Base-by-base conservation (phyloP, 805 yeast species). In the Saccharomycopsis lassenensis region DNA sequence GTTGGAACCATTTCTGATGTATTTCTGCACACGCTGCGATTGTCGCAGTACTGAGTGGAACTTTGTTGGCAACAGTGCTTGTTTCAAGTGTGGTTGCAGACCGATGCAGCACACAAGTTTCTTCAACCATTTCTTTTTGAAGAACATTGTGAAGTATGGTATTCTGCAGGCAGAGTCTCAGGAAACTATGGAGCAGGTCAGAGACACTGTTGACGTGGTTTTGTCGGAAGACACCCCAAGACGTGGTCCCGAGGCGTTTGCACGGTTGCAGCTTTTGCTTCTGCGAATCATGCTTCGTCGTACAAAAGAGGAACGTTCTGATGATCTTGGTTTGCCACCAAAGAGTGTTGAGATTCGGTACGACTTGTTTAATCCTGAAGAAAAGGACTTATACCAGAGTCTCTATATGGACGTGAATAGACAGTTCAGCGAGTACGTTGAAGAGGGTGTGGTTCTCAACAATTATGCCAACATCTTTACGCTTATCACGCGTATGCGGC, bases 381-480 rank as follows among this genome's bases (percentile, higher is more conserved):
- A 91, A 50, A 84, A 84, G 50, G 99, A 91, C 57, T 61, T 91
- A 34, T 91, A 91, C 55, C 76, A 79, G 48, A 80, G 94, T 36
- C 65, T 91, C 31, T 91, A 86, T 58, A 70, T 89, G 20, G 94
- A 89, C 57, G 74, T 87, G 10, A 75, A 76, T 55, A 69, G 99
- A 43, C 78, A 80, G 49, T 91, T 85, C 63, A 84, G 83, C 50
- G 91, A 86, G 29, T 91, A 76, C 54, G 97, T 91, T 26, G 91
- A 93, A 16, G 89, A 84, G 52, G 98, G 98, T 58, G 95, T 91
- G 27, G 96, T 91, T 17, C 63, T 91, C 40, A 91, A 91, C 59
- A 91, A 91, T 56, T 91, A 91, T 59, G 98, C 98, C 31, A 91
- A 91, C 51, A 91, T 91, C 51, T 91, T 91, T 61, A 87, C 97